phyloP scores from a whole-genome alignment of 768 basidiomycete species.

The Dioszegia crocea region DNA sequence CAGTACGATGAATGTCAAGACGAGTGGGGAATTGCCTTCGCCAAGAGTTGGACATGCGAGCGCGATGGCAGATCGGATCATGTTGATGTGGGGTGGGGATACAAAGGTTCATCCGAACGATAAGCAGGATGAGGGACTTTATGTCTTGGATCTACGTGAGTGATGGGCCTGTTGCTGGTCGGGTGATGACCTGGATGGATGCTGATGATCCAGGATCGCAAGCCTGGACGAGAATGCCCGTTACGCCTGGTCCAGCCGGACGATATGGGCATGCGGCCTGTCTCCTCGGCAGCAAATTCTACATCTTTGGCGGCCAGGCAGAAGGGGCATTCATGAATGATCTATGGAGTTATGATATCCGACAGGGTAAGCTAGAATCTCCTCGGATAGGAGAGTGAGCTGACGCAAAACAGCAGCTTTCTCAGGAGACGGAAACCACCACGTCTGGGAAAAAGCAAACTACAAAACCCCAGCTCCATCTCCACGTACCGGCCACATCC shows the following conservation, averaged over 20 bases:
- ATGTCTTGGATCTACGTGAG: slow-evolving; percentile 88
- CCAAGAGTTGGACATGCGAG: slow-evolving; percentile 94
- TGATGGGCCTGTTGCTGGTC: slow-evolving; percentile 23
- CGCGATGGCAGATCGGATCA: slow-evolving; percentile 88
- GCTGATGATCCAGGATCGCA: slow-evolving; percentile 63
- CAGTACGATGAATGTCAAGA: slow-evolving; percentile 75
- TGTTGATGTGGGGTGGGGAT: slow-evolving; percentile 98
- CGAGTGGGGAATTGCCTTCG: slow-evolving; percentile 78
- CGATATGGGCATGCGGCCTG: slow-evolving; percentile 94
- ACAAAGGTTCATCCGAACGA: slow-evolving; percentile 71
- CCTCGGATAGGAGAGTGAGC: too few relatives aligned
- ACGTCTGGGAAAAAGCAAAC: slow-evolving; percentile 70
- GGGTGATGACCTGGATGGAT: not conserved
- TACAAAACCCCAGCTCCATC: slow-evolving; percentile 60
- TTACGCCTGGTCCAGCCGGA: slow-evolving; percentile 73
- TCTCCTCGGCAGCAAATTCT: slow-evolving; percentile 86
- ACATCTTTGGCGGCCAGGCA: slow-evolving; percentile 93
- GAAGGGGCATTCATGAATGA: slow-evolving; percentile 92
- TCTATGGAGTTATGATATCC: slow-evolving; percentile 92
- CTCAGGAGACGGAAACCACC: slow-evolving; percentile 64
- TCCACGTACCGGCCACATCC: slow-evolving; percentile 85
- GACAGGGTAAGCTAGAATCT: slow-evolving; percentile 65
- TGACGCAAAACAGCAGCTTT: too few relatives aligned
- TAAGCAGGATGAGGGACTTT: slow-evolving; percentile 84
- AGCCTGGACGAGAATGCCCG: slow-evolving; percentile 84